Evolutionary conservation across 345 rosid genomes (phyloP).

Genomic region (Citrus reticulata): DNA sequence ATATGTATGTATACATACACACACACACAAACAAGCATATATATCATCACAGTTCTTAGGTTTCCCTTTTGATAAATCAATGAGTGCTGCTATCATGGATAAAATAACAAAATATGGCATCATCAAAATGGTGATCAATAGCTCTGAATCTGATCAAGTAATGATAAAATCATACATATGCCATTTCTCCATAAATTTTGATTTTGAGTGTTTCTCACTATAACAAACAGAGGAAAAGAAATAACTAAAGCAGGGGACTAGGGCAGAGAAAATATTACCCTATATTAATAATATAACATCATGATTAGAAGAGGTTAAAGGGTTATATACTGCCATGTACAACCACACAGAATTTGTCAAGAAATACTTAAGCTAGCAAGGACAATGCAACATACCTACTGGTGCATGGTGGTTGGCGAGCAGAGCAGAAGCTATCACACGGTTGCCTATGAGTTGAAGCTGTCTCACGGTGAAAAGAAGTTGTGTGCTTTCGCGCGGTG

Average conservation of each 20-base stretch:
- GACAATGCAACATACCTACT: background rate
- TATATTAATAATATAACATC: background rate
- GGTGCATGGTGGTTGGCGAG: too few species aligned
- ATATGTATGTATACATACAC: too few species aligned
- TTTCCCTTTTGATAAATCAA: too few species aligned
- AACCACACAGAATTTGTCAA: conserved; percentile 20
- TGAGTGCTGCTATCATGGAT: too few species aligned
- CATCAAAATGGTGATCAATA: background rate
- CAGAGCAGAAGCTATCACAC: too few species aligned
- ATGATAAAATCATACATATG: background rate
- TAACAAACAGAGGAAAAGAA: background rate
- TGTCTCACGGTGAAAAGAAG: too few species aligned
- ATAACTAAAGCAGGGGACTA: background rate
- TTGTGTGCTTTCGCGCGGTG: too few species aligned
- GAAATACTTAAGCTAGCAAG: background rate
- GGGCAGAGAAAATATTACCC: conserved; percentile 3
- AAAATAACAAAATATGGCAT: too few species aligned
- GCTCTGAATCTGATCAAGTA: background rate
- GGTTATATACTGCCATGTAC: conserved; percentile 34
- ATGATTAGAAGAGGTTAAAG: background rate
- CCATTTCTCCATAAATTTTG: background rate
- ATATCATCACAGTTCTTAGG: too few species aligned
- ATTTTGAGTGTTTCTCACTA: background rate
- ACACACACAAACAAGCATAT: too few species aligned
- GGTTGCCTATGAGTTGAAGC: too few species aligned